A percentile compares a stretch with the other conserved stretches of the same genome.
Conservation (phyloP, 768 basidiomycete genomes). For the Phlebiopsis gigantea region DNA sequence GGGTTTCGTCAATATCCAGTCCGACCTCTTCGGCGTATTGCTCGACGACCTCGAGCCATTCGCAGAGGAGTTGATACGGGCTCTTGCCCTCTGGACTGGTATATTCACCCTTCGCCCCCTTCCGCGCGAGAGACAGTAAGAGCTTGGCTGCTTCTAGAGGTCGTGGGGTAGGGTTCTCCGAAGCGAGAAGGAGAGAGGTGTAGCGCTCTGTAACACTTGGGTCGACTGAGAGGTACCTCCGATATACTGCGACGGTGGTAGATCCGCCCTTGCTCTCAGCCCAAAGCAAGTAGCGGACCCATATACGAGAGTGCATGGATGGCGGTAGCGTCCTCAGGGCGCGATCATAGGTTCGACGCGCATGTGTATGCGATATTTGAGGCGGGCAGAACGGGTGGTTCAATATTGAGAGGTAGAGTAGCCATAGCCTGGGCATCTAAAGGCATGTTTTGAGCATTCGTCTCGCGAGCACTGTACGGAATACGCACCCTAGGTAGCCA, state of each 20-base stretch:
- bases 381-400: conserved; percentile 87
- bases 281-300: conserved; percentile 92
- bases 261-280: conserved; percentile 76
- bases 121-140: conserved; percentile 63
- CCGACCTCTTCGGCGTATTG: conserved; percentile 90
- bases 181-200: conserved; percentile 57
- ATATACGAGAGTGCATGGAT: conserved; percentile 85
- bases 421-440: conserved; percentile 93
- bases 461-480: conserved; percentile 2
- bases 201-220: conserved; percentile 79
- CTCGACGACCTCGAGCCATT: conserved; percentile 91
- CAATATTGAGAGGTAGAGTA: conserved; percentile 88
- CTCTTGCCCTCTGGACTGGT: conserved; percentile 89
- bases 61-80: conserved; percentile 87
- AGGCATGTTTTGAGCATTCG: not conserved
- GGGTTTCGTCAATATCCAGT: conserved; percentile 72
- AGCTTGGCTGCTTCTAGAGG: conserved; percentile 94
- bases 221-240: conserved; percentile 83
- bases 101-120: conserved; percentile 71
- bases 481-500: conserved; percentile 81
- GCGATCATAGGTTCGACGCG: conserved; percentile 90
- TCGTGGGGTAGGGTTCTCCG: conserved; percentile 55
- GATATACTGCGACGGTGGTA: conserved; percentile 79
- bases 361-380: conserved; percentile 80
- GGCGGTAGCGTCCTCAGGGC: conserved; percentile 91